Conservation (phyloP, 371 early-diverging fungal species). For the Syncephalastrum sp. region DNA sequence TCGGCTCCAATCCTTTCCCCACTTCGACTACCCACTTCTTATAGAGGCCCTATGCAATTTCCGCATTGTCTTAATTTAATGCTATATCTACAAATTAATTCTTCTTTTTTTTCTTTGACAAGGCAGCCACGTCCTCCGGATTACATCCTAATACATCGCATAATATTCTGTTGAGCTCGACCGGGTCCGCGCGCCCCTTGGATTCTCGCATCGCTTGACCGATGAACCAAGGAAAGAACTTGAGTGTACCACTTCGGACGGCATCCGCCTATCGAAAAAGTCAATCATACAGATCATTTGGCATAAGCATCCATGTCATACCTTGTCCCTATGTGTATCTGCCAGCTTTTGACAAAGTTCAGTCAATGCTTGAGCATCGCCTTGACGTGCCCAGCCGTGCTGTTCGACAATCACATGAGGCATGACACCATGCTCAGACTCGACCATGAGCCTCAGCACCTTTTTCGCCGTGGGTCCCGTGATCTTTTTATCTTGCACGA, state of each 20-base stretch:
- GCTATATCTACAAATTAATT: background rate
- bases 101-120: background rate
- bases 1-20: no score
- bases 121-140: conserved; percentile 25
- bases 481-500: conserved; percentile 56
- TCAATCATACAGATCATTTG: background rate
- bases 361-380: conserved; percentile 48
- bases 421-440: conserved; percentile 47
- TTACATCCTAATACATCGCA: conserved; percentile 42
- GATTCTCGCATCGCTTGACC: conserved; percentile 74
- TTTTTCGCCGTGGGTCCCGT: conserved; percentile 63
- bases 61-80: no score
- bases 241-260: conserved; percentile 56
- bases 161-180: conserved; percentile 53
- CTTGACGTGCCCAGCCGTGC: conserved; percentile 71
- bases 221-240: conserved; percentile 68
- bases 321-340: conserved; percentile 57
- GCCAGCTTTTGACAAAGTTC: conserved; percentile 53
- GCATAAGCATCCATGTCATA: conserved; percentile 10
- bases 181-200: conserved; percentile 73
- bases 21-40: no score
- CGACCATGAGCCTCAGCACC: conserved; percentile 67
- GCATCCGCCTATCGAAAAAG: conserved; percentile 40
- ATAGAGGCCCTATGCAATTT: no score
- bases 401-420: conserved; percentile 61